These are phyloP conservation scores for Sporothrix pallida DNA, from an alignment of 2,329 filamentous ascomycete species.

Conservation along the genomic window DNA sequence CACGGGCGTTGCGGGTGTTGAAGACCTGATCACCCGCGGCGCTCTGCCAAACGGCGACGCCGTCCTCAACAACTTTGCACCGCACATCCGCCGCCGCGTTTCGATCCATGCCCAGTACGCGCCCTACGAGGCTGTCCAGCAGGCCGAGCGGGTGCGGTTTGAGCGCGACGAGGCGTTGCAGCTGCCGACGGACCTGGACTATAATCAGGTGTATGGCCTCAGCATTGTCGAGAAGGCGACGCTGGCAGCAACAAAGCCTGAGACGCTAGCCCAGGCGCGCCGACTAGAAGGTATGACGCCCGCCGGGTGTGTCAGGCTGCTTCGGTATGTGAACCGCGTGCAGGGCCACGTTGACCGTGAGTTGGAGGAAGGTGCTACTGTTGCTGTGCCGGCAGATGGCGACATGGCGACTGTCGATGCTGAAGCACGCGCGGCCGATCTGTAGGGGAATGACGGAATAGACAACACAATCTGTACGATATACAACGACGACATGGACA, in stretches of 20 bases:
- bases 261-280: slow-evolving; percentile 86
- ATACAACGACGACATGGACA: slow-evolving; percentile 18
- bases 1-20: slow-evolving; percentile 55
- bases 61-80: slow-evolving; percentile 57
- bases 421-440: slow-evolving; percentile 48
- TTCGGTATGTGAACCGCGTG: slow-evolving; percentile 63
- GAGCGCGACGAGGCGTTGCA: slow-evolving; percentile 75
- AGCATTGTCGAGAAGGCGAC: slow-evolving; percentile 78
- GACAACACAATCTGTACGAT: slow-evolving; percentile 3
- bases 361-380: slow-evolving; percentile 27
- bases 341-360: slow-evolving; percentile 31
- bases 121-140: slow-evolving; percentile 80
- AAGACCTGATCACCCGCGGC: slow-evolving; percentile 63
- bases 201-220: slow-evolving; percentile 72
- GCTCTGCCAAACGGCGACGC: slow-evolving; percentile 47
- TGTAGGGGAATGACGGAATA: slow-evolving; percentile 38
- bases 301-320: slow-evolving; percentile 63
- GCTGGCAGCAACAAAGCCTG: slow-evolving; percentile 73
- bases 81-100: slow-evolving; percentile 70
- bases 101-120: slow-evolving; percentile 84
- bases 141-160: slow-evolving; percentile 68
- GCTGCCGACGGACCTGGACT: slow-evolving; percentile 78
- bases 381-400: slow-evolving; percentile 39
- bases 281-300: slow-evolving; percentile 81
- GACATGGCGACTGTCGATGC: slow-evolving; percentile 51